phyloP scores from a whole-genome alignment of 108 stramenopile species.

The Schizochytrium sp. region DNA sequence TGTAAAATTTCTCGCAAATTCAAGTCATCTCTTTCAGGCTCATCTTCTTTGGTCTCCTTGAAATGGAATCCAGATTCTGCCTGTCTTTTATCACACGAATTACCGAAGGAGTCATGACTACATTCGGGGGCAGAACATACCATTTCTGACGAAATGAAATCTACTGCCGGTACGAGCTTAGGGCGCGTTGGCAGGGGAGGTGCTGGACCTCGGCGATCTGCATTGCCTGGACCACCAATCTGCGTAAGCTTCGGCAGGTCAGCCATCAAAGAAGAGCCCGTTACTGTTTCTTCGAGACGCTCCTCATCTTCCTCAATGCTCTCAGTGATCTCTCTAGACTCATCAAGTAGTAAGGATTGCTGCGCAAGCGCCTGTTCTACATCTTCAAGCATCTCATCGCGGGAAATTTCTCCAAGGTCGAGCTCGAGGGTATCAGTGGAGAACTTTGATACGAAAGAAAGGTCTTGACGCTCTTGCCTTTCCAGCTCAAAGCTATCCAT shows the following conservation, averaged over 20 bases:
- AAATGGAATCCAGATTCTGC: no score
- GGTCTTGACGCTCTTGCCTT: neutral
- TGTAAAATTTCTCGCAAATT: no score
- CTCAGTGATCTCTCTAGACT: neutral
- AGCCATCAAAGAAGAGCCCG: neutral
- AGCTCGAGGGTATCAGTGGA: slow-evolving; percentile 59
- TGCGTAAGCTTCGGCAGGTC: neutral
- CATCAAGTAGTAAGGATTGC: neutral
- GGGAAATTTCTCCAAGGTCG: neutral
- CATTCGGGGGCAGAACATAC: no score
- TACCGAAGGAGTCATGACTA: no score
- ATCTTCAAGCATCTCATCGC: neutral
- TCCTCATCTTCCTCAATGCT: no score
- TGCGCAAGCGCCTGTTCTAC: neutral
- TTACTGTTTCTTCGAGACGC: no score
- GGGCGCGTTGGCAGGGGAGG: neutral
- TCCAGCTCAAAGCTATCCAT: neutral
- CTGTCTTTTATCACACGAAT: no score
- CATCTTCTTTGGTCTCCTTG: no score
- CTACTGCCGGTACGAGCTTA: neutral
- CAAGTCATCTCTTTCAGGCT: no score
- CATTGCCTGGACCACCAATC: no score
- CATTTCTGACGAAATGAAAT: neutral
- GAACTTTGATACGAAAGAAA: slow-evolving; percentile 1
- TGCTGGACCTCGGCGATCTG: neutral